Evolutionary conservation across 2,329 filamentous ascomycete species (phyloP), one percentile per base, ranked within the genome.

Genomic region (Aureobasidium vineae): DNA sequence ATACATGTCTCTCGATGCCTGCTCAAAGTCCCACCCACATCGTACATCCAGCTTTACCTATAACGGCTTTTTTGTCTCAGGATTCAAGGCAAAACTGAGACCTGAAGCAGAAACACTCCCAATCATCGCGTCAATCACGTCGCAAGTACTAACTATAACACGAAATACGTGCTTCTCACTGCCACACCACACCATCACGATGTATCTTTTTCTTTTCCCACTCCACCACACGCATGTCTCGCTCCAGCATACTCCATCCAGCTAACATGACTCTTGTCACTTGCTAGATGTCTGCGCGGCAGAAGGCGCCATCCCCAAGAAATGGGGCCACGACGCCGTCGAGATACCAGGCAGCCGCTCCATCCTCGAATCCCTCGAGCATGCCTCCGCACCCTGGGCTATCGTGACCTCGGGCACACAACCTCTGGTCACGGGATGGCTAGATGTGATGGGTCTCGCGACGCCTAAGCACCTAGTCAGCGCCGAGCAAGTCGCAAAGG

Each of bases 341-440:
- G 93, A 97, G 77, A 92, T 98, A 70, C 91, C 92, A 1, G 95
- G 94, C 15, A 89, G 91, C 7, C 86, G 92, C 68, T 76, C 81
- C 36, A 50, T 76, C 19, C 67, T 76, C 19, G 81, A 86, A 69
- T 77, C 82, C 38, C 83, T 97, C 49, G 89, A 90, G 69, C 76
- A 82, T 43, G 80, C 80, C 61, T 78, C 80, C 49, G 86, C 85
- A 3, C 88, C 88, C 65, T 98, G 94, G 95, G 90, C 91, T 60
- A 96, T 98, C 71, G 93, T 84, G 11, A 84, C 82, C 5, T 80
- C 78, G 45, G 82, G 82, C 26, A 83, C 82, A 11, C 72, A 74
- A 47, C 77, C 80, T 40, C 74, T 84, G 31, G 80, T 83, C 8
- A 76, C 73, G 15, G 82, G 82, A 21, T 84, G 82, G 82, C 73